A percentile compares a stretch with the other conserved stretches of the same genome.
Evolutionary conservation across 2,329 filamentous ascomycete genomes (phyloP).

Genomic region (Diaporthe citriasiana): DNA sequence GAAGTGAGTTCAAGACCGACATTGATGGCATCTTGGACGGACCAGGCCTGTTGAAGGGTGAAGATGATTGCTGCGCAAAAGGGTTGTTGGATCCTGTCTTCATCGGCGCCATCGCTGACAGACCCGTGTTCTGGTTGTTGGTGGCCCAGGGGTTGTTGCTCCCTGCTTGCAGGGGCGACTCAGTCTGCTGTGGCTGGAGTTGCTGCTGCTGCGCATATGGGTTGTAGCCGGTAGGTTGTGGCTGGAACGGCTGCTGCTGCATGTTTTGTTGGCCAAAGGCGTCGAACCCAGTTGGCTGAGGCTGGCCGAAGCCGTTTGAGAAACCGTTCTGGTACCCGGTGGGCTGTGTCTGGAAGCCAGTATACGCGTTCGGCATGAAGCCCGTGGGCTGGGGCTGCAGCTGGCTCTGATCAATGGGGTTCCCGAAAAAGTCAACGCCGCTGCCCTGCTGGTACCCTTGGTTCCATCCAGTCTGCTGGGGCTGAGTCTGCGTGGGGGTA

Average conservation of each 20-base stretch:
- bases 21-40: constrained; percentile 70
- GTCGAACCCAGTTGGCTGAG: constrained; percentile 78
- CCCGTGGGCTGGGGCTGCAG: constrained; percentile 85
- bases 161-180: constrained; percentile 78
- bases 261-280: constrained; percentile 70
- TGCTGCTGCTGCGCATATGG: constrained; percentile 62
- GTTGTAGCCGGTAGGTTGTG: constrained; percentile 68
- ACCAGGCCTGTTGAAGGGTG: constrained; percentile 73
- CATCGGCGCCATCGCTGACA: constrained; percentile 80
- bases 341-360: constrained; percentile 63
- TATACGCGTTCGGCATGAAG: constrained; percentile 71
- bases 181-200: constrained; percentile 66
- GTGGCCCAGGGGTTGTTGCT: constrained; percentile 96
- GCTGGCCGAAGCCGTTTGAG: constrained; percentile 76
- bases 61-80: constrained; percentile 73
- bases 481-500: constrained; percentile 73
- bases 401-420: constrained; percentile 85
- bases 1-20: constrained; percentile 80
- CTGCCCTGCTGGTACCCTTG: constrained; percentile 98
- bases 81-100: constrained; percentile 98
- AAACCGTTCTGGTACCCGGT: constrained; percentile 74
- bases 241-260: constrained; percentile 59
- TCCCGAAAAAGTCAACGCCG: constrained; percentile 97
- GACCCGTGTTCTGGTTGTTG: constrained; percentile 67
- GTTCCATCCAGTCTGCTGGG: constrained; percentile 90